Percentiles rank a stretch among this genome's conserved stretches.
phyloP scores from a whole-genome alignment of 306 rosid genomes.

The Dalbergia cochinchinensis region DNA sequence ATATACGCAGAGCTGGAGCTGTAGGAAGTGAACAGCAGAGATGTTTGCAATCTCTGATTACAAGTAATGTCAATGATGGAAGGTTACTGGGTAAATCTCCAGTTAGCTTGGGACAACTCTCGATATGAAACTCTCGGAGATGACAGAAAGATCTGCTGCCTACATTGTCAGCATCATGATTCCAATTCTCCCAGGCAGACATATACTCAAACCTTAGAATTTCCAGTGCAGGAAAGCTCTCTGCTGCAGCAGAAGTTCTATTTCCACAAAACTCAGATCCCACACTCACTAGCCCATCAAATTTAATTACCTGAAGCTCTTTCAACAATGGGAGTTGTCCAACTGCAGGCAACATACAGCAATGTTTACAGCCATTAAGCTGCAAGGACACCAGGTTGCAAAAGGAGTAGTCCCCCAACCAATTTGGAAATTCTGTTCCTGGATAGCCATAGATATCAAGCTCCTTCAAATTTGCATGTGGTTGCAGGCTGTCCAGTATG shows the following conservation, averaged over 20 bases:
- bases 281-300: conserved; percentile 38
- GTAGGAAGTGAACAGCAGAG: conserved; percentile 45
- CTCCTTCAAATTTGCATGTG: conserved; percentile 47
- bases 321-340: conserved; percentile 53
- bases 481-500: conserved; percentile 42
- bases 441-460: conserved; percentile 44
- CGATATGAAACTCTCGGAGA: conserved; percentile 49
- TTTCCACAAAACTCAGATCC: conserved; percentile 48
- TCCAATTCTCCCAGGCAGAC: conserved; percentile 52
- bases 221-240: conserved; percentile 46
- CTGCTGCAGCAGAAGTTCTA: not conserved
- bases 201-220: conserved; percentile 42
- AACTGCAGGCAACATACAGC: conserved; percentile 53
- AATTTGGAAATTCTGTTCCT: conserved; percentile 53
- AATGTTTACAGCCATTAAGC: conserved; percentile 46
- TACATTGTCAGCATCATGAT: conserved; percentile 1
- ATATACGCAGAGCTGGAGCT: conserved; percentile 20
- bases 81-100: conserved; percentile 50
- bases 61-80: conserved; percentile 50
- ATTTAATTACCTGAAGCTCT: conserved; percentile 43
- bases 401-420: conserved; percentile 52
- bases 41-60: conserved; percentile 41
- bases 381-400: conserved; percentile 35
- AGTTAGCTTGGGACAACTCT: conserved; percentile 40
- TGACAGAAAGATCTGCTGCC: conserved; percentile 19